phyloP scores from a whole-genome alignment of 1,139 yeast genomes.

The Arxiozyma slooffiae region DNA sequence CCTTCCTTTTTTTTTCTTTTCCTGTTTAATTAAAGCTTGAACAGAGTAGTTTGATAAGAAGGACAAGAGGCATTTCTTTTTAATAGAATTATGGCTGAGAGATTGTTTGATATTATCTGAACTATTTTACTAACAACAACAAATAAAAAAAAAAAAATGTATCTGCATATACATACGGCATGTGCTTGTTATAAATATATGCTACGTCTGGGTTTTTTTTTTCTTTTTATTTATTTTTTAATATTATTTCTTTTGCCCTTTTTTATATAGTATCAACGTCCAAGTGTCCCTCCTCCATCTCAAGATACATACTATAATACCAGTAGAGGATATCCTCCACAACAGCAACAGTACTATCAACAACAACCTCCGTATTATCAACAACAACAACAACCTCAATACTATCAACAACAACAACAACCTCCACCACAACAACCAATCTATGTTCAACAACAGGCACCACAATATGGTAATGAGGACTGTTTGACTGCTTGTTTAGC shows the following conservation, averaged over 20 bases:
- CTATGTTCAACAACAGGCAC: conserved; percentile 49
- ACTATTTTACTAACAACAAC: not conserved
- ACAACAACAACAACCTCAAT: conserved; percentile 26
- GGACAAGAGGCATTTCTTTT: not conserved
- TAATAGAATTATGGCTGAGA: not conserved
- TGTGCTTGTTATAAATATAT: not conserved
- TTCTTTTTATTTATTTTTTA: too few relatives aligned
- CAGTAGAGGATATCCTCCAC: conserved; percentile 6
- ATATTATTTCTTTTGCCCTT: not conserved
- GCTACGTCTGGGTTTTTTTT: not conserved
- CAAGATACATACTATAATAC: conserved; percentile 6
- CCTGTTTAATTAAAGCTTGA: not conserved
- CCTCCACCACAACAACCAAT: conserved; percentile 48
- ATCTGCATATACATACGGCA: too few relatives aligned
- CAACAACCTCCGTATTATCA: conserved; percentile 10
- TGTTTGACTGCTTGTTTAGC: conserved; percentile 62
- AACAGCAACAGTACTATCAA: conserved; percentile 15
- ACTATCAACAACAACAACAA: too few relatives aligned
- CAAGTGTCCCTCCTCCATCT: conserved; percentile 17
- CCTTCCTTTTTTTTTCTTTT: too few relatives aligned
- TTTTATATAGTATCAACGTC: conserved; percentile 11
- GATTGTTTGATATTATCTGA: not conserved
- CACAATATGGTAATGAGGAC: conserved; percentile 33
- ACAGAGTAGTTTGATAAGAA: not conserved
- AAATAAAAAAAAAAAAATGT: not conserved